phyloP scores from a whole-genome alignment of 495 filamentous ascomycete genomes.

The Aspergillus avenaceus region DNA sequence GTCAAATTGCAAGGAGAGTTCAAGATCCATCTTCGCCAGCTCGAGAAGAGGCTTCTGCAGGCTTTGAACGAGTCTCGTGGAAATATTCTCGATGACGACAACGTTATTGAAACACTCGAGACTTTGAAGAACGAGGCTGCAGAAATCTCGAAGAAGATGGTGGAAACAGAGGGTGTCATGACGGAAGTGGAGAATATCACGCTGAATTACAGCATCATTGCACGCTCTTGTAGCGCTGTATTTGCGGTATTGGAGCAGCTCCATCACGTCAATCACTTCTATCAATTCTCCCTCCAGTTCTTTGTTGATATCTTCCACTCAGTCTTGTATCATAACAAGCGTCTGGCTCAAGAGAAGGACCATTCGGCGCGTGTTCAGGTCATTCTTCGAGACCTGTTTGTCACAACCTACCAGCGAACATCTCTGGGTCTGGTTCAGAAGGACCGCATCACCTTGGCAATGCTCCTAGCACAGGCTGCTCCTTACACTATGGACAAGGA shows the following conservation, averaged over 20 bases:
- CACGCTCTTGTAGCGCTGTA: conserved; percentile 89
- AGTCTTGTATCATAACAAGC: conserved; percentile 78
- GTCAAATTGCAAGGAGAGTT: conserved; percentile 99
- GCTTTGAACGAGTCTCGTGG: conserved; percentile 95
- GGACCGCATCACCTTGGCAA: conserved; percentile 90
- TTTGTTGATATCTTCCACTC: conserved; percentile 96
- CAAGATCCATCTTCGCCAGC: conserved; percentile 88
- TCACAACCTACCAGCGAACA: conserved; percentile 87
- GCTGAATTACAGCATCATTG: conserved; percentile 85
- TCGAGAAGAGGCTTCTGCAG: conserved; percentile 93
- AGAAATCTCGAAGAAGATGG: conserved; percentile 93
- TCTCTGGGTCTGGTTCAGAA: conserved; percentile 91
- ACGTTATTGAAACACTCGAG: conserved; percentile 96
- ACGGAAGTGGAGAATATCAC: conserved; percentile 94
- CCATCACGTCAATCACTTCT: conserved; percentile 98
- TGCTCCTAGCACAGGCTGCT: conserved; percentile 90
- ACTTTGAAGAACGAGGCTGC: conserved; percentile 96
- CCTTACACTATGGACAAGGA: conserved; percentile 90
- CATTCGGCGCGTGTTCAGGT: conserved; percentile 74
- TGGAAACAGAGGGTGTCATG: conserved; percentile 96
- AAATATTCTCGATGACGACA: conserved; percentile 97
- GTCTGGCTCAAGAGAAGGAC: conserved; percentile 66
- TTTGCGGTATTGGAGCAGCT: conserved; percentile 96
- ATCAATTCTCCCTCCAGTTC: conserved; percentile 97
- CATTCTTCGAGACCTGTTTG: conserved; percentile 84